Evolutionary conservation across 176 grass and related monocot genomes (phyloP), one percentile per base, ranked within the genome.

Genomic region (Poa pratensis): DNA sequence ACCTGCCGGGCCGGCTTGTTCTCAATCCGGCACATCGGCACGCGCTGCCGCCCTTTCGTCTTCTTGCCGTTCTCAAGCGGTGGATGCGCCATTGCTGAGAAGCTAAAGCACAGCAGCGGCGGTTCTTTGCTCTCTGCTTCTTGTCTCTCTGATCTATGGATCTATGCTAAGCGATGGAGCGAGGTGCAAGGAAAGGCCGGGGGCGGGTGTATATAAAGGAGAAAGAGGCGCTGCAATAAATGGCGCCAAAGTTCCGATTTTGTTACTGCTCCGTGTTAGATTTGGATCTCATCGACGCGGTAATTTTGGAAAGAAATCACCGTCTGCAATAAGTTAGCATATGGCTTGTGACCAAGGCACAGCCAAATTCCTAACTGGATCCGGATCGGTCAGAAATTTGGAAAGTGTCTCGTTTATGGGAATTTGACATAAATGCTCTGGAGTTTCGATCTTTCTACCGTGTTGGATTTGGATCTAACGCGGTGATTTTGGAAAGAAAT

Each of bases 41-140:
- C 9, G 46, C 72, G 72, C 72, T 75, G 46, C 46, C 72, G 45
- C 72, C 72, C 72, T 16, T 11, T 51, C 3, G 46, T 75, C 72
- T 75, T 75, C 72, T 75, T 75, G 46, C 72, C 72, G 24, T 65
- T 65, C 8, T 1, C 27, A 17, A 28, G 46, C 72, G 72, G 43
- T 3, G 23, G 70, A 1, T 2, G 43, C 43, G 24, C 48, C 72
- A 52, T 43, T 67, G 58, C 1, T 5, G 1, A 23, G 26, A 27
- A 16, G 26, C 11, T 27, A 64, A 48, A 48, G 13, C 40, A 12
- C 40, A 23, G 23, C 45, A 34, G 35, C 67, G 37, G 68, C 67
- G 2, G 24, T n/a, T 14, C 12, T 64, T 32, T 65, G 62, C 6
- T 32, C 6, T 32, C 62, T 65, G 28, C 27, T 65, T 65, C 61